These are phyloP conservation scores for Trichophyton simii DNA, from an alignment of 2,329 filamentous ascomycete species.

Conservation along the genomic window DNA sequence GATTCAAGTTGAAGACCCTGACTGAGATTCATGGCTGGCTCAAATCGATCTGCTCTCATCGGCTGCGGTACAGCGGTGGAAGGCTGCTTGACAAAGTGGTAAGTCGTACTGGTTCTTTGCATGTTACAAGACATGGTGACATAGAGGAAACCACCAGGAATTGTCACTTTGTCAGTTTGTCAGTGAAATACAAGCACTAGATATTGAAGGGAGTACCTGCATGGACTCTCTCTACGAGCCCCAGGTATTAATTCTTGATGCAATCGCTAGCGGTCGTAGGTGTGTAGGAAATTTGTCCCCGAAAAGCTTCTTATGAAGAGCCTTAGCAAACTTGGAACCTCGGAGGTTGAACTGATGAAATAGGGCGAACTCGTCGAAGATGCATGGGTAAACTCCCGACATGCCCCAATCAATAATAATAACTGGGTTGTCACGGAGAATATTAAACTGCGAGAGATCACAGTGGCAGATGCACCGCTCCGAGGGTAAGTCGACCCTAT, in stretches of 20 bases:
- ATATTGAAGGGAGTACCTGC: not conserved
- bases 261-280: not conserved
- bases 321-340: not conserved
- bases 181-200: not conserved
- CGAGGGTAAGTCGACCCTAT: not conserved
- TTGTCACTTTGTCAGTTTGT: not conserved
- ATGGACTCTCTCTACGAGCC: not conserved
- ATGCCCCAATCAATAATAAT: not conserved
- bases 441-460: not conserved
- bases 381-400: not conserved
- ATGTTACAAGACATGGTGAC: not conserved
- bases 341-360: not conserved
- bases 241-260: not conserved
- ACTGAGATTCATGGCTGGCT: conserved; percentile 16
- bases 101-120: not conserved
- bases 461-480: not conserved
- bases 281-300: not conserved
- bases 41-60: conserved; percentile 15
- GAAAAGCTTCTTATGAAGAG: not conserved
- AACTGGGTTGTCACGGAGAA: not conserved
- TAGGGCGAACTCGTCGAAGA: not conserved
- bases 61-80: conserved; percentile 8
- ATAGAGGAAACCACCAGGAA: not conserved
- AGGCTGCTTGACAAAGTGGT: not conserved
- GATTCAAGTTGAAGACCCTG: conserved; percentile 2